Percentiles rank a stretch among this genome's conserved stretches.
These are phyloP conservation scores for Leavenworthia alabamica DNA, from an alignment of 345 rosid species.

Conservation along the genomic window DNA sequence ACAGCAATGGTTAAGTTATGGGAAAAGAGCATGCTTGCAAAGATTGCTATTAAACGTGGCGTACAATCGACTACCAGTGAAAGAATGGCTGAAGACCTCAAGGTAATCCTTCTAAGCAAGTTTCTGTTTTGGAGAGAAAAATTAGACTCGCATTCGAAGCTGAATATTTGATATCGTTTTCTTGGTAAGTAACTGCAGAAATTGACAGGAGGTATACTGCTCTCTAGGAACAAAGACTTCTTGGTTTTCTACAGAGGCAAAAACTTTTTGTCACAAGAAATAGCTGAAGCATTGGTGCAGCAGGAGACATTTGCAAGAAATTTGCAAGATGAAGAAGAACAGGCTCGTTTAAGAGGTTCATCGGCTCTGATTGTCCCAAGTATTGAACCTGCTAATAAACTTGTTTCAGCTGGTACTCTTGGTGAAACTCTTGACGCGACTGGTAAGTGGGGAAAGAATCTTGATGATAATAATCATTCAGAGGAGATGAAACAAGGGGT, in stretches of 20 bases:
- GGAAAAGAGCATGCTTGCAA: conserved; percentile 87
- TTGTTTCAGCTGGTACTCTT: conserved; percentile 74
- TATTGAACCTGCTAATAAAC: conserved; percentile 28
- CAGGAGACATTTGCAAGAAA: conserved; percentile 61
- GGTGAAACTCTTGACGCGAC: conserved; percentile 79
- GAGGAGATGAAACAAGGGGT: conserved; percentile 62
- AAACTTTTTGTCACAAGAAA: conserved; percentile 67
- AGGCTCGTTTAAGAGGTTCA: conserved; percentile 72
- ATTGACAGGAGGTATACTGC: conserved; percentile 79
- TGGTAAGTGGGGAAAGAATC: conserved; percentile 68
- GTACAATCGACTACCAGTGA: conserved; percentile 86
- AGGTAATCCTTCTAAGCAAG: conserved; percentile 38
- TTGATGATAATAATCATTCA: conserved; percentile 50
- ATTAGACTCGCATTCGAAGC: neutral
- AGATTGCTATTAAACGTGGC: conserved; percentile 82
- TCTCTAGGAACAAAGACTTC: conserved; percentile 87
- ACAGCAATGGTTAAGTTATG: conserved; percentile 73
- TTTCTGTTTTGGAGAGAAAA: neutral
- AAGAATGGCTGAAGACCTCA: conserved; percentile 94
- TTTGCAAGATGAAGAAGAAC: conserved; percentile 87
- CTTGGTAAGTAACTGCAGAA: conserved; percentile 47
- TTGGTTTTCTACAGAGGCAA: conserved; percentile 96
- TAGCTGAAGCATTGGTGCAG: conserved; percentile 64
- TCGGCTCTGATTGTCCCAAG: conserved; percentile 48
- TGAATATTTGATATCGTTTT: conserved; percentile 10